These are phyloP conservation scores for Peltaster fructicola DNA, from an alignment of 2,329 filamentous ascomycete genomes.

Conservation along the genomic window DNA sequence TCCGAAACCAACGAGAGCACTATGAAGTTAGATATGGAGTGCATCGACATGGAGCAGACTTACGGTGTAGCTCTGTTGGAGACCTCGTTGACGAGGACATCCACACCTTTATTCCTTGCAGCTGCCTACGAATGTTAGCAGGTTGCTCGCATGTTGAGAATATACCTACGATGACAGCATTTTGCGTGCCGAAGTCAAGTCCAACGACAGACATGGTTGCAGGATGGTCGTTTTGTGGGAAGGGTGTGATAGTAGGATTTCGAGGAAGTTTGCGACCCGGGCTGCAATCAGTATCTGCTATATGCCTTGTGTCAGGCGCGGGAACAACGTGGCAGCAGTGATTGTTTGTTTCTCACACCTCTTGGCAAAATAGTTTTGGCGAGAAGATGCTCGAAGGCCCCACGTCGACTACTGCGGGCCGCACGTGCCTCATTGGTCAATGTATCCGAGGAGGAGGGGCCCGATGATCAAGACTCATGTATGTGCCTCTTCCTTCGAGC, in stretches of 20 bases:
- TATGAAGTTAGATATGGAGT: slow-evolving; percentile 22
- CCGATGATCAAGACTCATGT: too few relatives aligned
- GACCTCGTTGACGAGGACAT: slow-evolving; percentile 98
- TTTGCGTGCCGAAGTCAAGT: slow-evolving; percentile 89
- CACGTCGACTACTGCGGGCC: too few relatives aligned
- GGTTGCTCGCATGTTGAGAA: slow-evolving; percentile 89
- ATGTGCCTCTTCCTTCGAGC: too few relatives aligned
- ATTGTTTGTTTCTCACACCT: too few relatives aligned
- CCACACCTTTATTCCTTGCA: slow-evolving; percentile 94
- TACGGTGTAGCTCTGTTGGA: slow-evolving; percentile 97
- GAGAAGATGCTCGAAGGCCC: too few relatives aligned
- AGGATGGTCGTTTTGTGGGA: background rate
- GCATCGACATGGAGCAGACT: slow-evolving; percentile 27
- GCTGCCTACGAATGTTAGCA: slow-evolving; percentile 51
- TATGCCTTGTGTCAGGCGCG: too few relatives aligned
- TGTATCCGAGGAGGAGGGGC: too few relatives aligned
- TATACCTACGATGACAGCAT: slow-evolving; percentile 71
- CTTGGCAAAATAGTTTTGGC: too few relatives aligned
- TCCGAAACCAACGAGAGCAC: slow-evolving; percentile 86
- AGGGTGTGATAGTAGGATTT: background rate
- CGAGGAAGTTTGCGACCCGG: too few relatives aligned
- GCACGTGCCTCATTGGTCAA: too few relatives aligned
- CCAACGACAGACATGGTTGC: slow-evolving; percentile 33
- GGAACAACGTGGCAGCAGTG: too few relatives aligned
- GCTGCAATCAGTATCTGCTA: too few relatives aligned